phyloP scores from a whole-genome alignment of 441 rosid species.

The Erodium chrysanthum region DNA sequence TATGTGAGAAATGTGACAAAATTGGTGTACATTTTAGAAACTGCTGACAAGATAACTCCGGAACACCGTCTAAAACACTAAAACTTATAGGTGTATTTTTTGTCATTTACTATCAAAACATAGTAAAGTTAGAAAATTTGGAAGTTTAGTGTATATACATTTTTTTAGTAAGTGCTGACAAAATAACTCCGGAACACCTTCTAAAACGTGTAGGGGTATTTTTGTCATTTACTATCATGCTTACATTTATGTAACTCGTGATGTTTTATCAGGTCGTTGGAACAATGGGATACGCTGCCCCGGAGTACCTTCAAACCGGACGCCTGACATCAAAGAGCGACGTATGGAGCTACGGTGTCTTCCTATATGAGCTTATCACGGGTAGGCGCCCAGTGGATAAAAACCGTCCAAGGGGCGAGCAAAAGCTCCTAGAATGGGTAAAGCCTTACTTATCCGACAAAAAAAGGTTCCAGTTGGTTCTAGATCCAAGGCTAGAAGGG shows the following conservation, averaged over 20 bases:
- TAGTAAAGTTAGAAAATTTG: no score
- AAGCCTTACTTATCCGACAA: conserved; percentile 56
- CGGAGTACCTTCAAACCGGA: conserved; percentile 78
- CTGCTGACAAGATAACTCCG: no score
- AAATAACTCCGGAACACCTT: no score
- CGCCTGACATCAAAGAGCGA: conserved; percentile 80
- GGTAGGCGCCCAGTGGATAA: conserved; percentile 76
- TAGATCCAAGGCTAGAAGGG: conserved; percentile 68
- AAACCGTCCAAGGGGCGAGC: conserved; percentile 69
- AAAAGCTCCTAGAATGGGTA: conserved; percentile 83
- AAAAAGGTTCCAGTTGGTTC: conserved; percentile 41
- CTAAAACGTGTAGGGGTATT: no score
- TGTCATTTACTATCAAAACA: no score
- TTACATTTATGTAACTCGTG: background rate
- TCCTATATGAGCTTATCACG: conserved; percentile 81
- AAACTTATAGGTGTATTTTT: background rate
- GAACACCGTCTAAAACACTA: no score
- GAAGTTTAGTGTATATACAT: background rate
- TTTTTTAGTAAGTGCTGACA: background rate
- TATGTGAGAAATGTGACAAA: no score
- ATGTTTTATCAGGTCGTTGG: conserved; percentile 58
- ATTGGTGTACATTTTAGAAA: no score
- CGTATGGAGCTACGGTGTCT: conserved; percentile 90
- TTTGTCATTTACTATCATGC: no score
- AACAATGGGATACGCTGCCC: conserved; percentile 93